These are phyloP conservation scores for Botrytis byssoidea DNA, from an alignment of 2,329 filamentous ascomycete genomes.

Conservation along the genomic window DNA sequence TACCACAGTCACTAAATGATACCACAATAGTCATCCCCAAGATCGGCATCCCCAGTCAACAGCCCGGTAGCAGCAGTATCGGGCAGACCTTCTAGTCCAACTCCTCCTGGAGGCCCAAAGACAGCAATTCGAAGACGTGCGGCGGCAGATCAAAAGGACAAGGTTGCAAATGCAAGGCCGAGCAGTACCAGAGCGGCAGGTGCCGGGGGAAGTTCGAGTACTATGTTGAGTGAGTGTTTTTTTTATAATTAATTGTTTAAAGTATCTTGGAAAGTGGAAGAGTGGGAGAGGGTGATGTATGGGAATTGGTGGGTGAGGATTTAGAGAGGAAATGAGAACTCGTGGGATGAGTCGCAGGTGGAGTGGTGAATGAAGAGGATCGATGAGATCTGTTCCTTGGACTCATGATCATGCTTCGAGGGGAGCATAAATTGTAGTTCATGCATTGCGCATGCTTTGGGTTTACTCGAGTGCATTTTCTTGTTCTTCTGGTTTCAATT, in stretches of 20 bases:
- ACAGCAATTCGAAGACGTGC: slow-evolving; percentile 94
- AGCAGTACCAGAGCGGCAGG: slow-evolving; percentile 90
- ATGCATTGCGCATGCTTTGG: not conserved
- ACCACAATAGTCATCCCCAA: slow-evolving; percentile 38
- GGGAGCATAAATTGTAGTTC: not conserved
- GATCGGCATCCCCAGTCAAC: slow-evolving; percentile 56
- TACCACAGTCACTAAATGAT: not conserved
- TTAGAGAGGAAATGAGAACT: not conserved
- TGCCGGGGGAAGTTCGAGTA: slow-evolving; percentile 93
- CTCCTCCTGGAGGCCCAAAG: slow-evolving; percentile 88
- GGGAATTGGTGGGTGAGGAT: not conserved
- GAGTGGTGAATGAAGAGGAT: not conserved
- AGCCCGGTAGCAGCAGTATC: slow-evolving; percentile 48
- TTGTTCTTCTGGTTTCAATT: not conserved
- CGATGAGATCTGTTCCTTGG: not conserved
- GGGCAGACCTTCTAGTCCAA: slow-evolving; percentile 77
- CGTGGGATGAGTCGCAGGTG: not conserved
- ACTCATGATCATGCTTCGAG: not conserved
- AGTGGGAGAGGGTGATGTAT: slow-evolving; percentile 1
- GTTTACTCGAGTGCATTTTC: not conserved
- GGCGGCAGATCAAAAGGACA: slow-evolving; percentile 95
- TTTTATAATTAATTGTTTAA: slow-evolving; percentile 14
- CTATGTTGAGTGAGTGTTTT: slow-evolving; percentile 82
- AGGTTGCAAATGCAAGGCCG: slow-evolving; percentile 88
- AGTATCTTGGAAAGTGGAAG: not conserved